Evolutionary conservation across 495 filamentous ascomycete genomes (phyloP).

Genomic region (Hamigera avellanea): DNA sequence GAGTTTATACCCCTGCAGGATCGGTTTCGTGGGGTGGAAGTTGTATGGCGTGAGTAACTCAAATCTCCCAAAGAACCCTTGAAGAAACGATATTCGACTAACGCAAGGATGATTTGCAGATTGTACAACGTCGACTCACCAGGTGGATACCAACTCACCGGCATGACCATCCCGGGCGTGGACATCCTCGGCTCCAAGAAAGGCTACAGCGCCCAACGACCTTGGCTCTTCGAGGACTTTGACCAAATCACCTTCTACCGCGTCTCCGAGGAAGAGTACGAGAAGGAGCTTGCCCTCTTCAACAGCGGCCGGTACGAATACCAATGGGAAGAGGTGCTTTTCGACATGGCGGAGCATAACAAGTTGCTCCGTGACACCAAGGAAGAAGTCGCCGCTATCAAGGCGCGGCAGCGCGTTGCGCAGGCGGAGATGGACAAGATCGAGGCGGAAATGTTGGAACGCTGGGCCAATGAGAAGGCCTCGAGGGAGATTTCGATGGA

Average conservation of each 20-base stretch:
- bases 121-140: conserved; percentile 48
- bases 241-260: conserved; percentile 45
- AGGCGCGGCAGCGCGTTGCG: conserved; percentile 26
- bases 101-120: not conserved
- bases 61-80: not conserved
- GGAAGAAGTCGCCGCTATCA: conserved; percentile 30
- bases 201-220: conserved; percentile 28
- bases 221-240: conserved; percentile 48
- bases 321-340: conserved; percentile 31
- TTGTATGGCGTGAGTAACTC: conserved; percentile 26
- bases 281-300: conserved; percentile 25
- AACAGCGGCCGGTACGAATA: conserved; percentile 38
- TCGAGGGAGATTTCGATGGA: conserved; percentile 28
- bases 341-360: conserved; percentile 45
- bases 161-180: conserved; percentile 40
- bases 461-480: conserved; percentile 37
- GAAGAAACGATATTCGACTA: no score
- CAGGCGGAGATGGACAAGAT: conserved; percentile 34
- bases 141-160: conserved; percentile 47
- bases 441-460: conserved; percentile 30
- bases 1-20: conserved; percentile 45
- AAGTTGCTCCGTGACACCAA: conserved; percentile 23
- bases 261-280: conserved; percentile 37
- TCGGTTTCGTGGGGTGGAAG: conserved; percentile 42
- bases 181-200: conserved; percentile 41